Evolutionary conservation across 2,329 filamentous ascomycete genomes (phyloP).

Genomic region (Ascochyta koolunga): DNA sequence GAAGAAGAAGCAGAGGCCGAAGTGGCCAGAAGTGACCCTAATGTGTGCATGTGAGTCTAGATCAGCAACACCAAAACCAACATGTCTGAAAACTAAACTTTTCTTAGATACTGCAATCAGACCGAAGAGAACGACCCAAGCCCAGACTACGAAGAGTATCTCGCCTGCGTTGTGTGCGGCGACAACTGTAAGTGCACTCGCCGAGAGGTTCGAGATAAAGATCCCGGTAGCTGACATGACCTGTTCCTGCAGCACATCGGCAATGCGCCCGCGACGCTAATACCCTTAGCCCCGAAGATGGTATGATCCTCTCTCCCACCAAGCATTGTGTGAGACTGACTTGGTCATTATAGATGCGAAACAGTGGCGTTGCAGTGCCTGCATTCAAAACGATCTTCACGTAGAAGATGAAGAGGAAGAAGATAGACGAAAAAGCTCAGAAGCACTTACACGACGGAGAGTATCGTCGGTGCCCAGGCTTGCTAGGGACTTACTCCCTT

Average conservation of each 20-base stretch:
- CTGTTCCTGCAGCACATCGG: slow-evolving; percentile 74
- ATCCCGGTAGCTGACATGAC: slow-evolving; percentile 54
- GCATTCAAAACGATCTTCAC: slow-evolving; percentile 55
- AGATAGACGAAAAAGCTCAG: slow-evolving; percentile 13
- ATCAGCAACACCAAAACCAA: slow-evolving; percentile 16
- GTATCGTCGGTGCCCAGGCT: slow-evolving; percentile 69
- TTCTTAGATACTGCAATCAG: slow-evolving; percentile 75
- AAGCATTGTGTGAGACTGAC: slow-evolving; percentile 9
- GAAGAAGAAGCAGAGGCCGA: slow-evolving; percentile 64
- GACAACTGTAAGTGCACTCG: slow-evolving; percentile 73
- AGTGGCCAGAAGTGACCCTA: slow-evolving; percentile 58
- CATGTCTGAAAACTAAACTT: slow-evolving; percentile 20
- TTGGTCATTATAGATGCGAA: slow-evolving; percentile 55
- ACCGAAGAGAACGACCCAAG: slow-evolving; percentile 83
- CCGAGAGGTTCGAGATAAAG: slow-evolving; percentile 28
- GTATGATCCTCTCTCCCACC: slow-evolving; percentile 57
- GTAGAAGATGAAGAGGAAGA: slow-evolving; percentile 16
- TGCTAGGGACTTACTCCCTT: slow-evolving; percentile 73
- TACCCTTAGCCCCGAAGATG: slow-evolving; percentile 65
- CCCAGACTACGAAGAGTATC: slow-evolving; percentile 79
- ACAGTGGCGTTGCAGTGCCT: slow-evolving; percentile 67
- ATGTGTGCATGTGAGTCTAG: slow-evolving; percentile 67
- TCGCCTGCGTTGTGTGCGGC: slow-evolving; percentile 78
- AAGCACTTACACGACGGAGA: slow-evolving; percentile 53
- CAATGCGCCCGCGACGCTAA: slow-evolving; percentile 82